Conservation (phyloP, 1,284 basidiomycete genomes). For the Apiotrichum domesticum region DNA sequence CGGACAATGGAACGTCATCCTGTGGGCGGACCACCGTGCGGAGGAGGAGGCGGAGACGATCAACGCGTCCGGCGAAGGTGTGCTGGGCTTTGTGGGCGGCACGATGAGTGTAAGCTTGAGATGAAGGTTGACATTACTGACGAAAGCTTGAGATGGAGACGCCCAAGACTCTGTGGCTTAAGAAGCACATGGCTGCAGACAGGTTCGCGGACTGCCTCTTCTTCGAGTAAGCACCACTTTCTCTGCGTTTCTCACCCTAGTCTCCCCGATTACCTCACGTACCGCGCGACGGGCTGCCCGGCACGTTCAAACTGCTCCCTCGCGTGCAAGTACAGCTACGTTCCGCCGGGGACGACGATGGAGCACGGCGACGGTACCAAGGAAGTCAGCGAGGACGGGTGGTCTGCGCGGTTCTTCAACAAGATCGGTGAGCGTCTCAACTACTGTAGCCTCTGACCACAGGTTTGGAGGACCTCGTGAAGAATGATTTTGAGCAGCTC, state of each 20-base stretch:
- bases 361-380: constrained; percentile 34
- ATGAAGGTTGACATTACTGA: background rate
- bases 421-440: constrained; percentile 57
- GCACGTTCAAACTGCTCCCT: constrained; percentile 88
- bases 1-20: constrained; percentile 74
- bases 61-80: constrained; percentile 75
- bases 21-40: constrained; percentile 88
- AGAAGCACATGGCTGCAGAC: constrained; percentile 70
- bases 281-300: constrained; percentile 71
- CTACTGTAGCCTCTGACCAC: background rate
- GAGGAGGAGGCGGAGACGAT: constrained; percentile 85
- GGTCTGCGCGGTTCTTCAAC: constrained; percentile 81
- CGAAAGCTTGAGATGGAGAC: constrained; percentile 89
- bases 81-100: constrained; percentile 91
- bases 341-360: constrained; percentile 59
- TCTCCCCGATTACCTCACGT: constrained; percentile 92
- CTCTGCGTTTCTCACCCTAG: constrained; percentile 11
- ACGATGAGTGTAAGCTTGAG: constrained; percentile 76
- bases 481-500: constrained; percentile 66
- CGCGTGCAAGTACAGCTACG: constrained; percentile 94
- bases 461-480: constrained; percentile 43
- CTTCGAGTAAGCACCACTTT: constrained; percentile 60
- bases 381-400: constrained; percentile 55
- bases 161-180: constrained; percentile 94
- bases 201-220: constrained; percentile 82